Conservation (phyloP, 176 grass and related monocot genomes). For the Aegilops umbellulata region DNA sequence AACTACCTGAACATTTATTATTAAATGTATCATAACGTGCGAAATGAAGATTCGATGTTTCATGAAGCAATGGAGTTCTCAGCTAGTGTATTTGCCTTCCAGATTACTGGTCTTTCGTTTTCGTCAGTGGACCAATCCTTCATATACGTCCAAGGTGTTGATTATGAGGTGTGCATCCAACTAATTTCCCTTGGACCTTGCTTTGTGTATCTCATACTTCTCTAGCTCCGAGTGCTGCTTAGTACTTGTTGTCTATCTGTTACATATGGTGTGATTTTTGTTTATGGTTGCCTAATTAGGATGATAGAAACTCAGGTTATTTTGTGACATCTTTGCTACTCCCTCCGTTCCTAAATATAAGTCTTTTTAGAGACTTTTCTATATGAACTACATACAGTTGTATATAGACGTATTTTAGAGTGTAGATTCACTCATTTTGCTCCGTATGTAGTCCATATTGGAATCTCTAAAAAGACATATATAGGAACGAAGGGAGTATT, state of each 20-base stretch:
- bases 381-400: no score
- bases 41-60: constrained; percentile 10
- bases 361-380: no score
- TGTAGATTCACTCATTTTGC: no score
- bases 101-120: constrained; percentile 90
- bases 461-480: no score
- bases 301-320: neutral
- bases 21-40: neutral
- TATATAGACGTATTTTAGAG: no score
- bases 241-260: neutral
- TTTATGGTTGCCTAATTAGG: neutral
- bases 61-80: neutral
- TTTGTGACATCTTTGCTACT: neutral
- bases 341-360: no score
- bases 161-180: constrained; percentile 71
- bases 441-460: no score
- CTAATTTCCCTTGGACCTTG: neutral
- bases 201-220: neutral
- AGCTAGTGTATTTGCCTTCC: constrained; percentile 29
- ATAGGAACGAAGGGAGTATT: no score
- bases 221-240: neutral
- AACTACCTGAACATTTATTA: neutral
- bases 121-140: constrained; percentile 67
- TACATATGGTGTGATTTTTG: neutral
- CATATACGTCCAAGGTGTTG: constrained; percentile 90